Evolutionary conservation across 2,329 filamentous ascomycete species (phyloP), one percentile per base, ranked within the genome.

Genomic region (Sclerotinia subarctica): DNA sequence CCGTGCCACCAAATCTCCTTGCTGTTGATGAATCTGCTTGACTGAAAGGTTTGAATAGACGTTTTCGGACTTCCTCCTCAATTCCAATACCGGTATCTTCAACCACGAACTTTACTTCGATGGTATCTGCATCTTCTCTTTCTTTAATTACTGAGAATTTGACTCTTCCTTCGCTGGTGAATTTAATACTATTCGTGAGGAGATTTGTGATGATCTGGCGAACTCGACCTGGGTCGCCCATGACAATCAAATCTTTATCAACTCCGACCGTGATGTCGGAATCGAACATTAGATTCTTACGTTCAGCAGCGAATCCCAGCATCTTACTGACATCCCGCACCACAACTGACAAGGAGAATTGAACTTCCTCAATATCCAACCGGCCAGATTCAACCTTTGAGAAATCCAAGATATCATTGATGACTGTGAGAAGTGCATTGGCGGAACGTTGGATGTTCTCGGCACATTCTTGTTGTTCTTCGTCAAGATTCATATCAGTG

Each of bases 371-470:
- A 52, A 94, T 89, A 70, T 93, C 90, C 26, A 94, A 79, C 10
- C 89, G 83, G 3, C 91, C 91, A 11, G 89, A 92, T 76, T 94
- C 91, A 1, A 93, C 89, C 77, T 96, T 96, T 5, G 92, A 95
- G 77, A 96, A 94, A 78, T 96, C 93, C 1, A 96, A 81, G 67
- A 96, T 96, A 74, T 96, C 93, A 75, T 96, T 96, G 78, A 96
- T 96, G 52, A 96, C 90, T 0, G 92, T 94, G 26, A 96, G 82
- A 3, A 96, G 80, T 2, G 91, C 92, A 71, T 94, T 93, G 0
- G 90, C 91, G 7, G 90, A 94, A 64, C 90, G 85, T 74, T 92
- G 88, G 8, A 94, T 92, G 70, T 92, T 93, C 72, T 92, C 89
- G 3, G 90, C 88, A 70, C 88, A 91, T 68, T 93, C 90, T 68